phyloP scores from a whole-genome alignment of 345 rosid species.

The Citrus mangshanensis region DNA sequence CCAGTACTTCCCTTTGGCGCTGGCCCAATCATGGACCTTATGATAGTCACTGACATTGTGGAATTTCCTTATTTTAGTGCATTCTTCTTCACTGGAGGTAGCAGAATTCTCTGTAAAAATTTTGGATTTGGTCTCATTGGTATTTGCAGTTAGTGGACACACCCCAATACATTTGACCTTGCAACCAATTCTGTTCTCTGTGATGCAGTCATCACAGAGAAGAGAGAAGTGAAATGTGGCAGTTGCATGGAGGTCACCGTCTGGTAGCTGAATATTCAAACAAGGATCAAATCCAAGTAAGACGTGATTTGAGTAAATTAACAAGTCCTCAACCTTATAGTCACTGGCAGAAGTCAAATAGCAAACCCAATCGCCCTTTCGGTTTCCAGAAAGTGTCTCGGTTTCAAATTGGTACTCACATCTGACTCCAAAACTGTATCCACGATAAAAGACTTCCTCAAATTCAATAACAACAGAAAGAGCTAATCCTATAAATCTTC shows the following conservation, averaged over 20 bases:
- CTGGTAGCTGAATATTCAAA: background rate
- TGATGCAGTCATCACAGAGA: background rate
- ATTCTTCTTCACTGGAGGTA: background rate
- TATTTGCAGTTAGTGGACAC: slow-evolving; percentile 10
- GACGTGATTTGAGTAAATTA: background rate
- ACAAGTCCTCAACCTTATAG: background rate
- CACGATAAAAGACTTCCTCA: slow-evolving; percentile 8
- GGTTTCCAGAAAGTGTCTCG: background rate
- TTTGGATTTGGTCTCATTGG: background rate
- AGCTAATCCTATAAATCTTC: slow-evolving; percentile 27
- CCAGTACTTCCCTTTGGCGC: background rate
- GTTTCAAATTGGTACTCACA: background rate
- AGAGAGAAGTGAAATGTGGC: background rate
- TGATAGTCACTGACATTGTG: background rate
- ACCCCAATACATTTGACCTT: slow-evolving; percentile 29
- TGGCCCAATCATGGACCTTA: background rate
- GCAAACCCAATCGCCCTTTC: background rate
- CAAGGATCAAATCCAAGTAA: background rate
- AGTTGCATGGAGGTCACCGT: too few species aligned
- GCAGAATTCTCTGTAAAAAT: background rate
- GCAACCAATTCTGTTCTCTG: background rate
- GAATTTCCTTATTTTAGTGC: background rate
- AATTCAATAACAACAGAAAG: slow-evolving; percentile 28
- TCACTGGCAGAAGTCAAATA: background rate
- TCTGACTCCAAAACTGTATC: background rate